Evolutionary conservation across 192 early-diverging fungal species (phyloP), one percentile per base, ranked within the genome.

Genomic region (Coemansia javaensis): DNA sequence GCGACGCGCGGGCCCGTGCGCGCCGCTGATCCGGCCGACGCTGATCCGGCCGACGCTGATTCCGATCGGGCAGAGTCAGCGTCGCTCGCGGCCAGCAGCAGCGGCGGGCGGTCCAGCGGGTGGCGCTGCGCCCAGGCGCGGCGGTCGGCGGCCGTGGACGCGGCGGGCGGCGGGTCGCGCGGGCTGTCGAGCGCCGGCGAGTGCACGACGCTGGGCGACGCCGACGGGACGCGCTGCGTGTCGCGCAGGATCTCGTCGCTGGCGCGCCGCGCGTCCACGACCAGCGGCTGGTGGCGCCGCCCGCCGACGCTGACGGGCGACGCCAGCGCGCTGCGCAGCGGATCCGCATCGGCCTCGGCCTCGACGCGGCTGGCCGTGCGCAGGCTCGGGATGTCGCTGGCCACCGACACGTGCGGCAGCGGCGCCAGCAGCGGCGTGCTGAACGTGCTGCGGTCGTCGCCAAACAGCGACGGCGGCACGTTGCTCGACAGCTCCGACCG

Each of bases 261-360:
- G n/a, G 63, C 70, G n/a, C 54, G 35, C 6, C 39, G 59, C 5
- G 70, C 62, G 17, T 74, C 70, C 0, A 63, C 33, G 1, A 74
- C 63, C 15, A 74, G 63, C 18, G 70, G 47, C 55, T 74, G 63
- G 47, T 63, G 66, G 39, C 62, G 62, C 47, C 52, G 63, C 8
- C 70, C 70, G 22, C 70, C 70, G 14, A 74, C 47, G 30, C 70
- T 74, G 38, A 74, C 70, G 0, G 70, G 70, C 23, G 70, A 74
- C 18, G 62, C 44, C 6, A 50, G 63, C 15, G 46, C 59, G 35
- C 63, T 61, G 30, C 28, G 12, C 33, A 18, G 17, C 41, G 15
- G 25, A 12, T 33, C 30, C 21, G 32, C 2, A 33, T 16, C 14
- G 41, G 4, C 22, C 30, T 8, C 0, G 50, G 16, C 3, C 12